These are phyloP conservation scores for Wallacemonas sp. DNA, from an alignment of 208 protist genomes.

Conservation along the genomic window DNA sequence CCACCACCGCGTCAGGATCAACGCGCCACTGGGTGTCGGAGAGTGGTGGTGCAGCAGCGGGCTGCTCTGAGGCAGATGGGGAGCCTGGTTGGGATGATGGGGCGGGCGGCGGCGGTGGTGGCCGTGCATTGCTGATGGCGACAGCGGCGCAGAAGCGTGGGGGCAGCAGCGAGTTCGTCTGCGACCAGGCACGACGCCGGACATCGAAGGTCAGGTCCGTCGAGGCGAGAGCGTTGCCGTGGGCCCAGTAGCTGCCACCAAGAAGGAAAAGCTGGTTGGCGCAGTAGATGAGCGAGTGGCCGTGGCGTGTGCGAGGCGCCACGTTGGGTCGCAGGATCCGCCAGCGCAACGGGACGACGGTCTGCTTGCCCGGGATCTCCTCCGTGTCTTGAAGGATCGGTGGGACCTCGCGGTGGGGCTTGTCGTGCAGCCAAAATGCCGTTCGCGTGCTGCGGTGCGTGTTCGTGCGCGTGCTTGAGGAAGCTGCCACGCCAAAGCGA, in stretches of 20 bases:
- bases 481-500: background rate
- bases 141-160: slow-evolving; percentile 47
- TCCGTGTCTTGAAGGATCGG: slow-evolving; percentile 10
- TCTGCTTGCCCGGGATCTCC: slow-evolving; percentile 33
- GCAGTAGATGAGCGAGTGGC: slow-evolving; percentile 55
- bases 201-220: slow-evolving; percentile 46
- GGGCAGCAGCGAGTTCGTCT: slow-evolving; percentile 34
- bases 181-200: slow-evolving; percentile 31
- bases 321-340: slow-evolving; percentile 22
- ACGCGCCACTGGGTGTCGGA: background rate
- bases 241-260: slow-evolving; percentile 60
- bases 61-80: no score
- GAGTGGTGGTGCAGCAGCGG: background rate
- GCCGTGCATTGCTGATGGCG: slow-evolving; percentile 33
- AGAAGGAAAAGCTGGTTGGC: slow-evolving; percentile 45
- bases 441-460: slow-evolving; percentile 7
- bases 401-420: background rate
- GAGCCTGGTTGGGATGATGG: no score
- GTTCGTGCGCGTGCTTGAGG: background rate
- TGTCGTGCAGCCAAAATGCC: slow-evolving; percentile 5
- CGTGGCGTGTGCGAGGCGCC: slow-evolving; percentile 48
- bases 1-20: slow-evolving; percentile 12
- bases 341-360: slow-evolving; percentile 39
- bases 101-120: background rate
- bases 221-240: slow-evolving; percentile 44